phyloP scores from a whole-genome alignment of 1,284 basidiomycete genomes.

The Pseudozyma hubeiensis region DNA sequence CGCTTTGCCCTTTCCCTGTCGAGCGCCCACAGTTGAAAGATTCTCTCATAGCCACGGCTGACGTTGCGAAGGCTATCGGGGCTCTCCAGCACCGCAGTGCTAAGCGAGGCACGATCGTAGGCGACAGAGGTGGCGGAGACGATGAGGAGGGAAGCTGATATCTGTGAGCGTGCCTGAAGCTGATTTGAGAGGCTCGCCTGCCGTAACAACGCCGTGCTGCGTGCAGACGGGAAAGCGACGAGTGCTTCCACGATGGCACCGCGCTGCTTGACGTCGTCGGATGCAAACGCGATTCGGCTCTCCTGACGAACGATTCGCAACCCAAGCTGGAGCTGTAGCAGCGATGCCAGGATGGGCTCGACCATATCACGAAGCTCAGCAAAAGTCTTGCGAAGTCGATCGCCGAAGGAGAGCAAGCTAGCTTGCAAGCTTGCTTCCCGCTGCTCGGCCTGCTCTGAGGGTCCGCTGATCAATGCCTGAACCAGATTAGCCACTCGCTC shows the following conservation, averaged over 20 bases:
- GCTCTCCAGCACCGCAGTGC: constrained; percentile 22
- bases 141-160: constrained; percentile 50
- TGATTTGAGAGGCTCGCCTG: constrained; percentile 49
- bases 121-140: constrained; percentile 33
- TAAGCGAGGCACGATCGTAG: constrained; percentile 28
- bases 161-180: constrained; percentile 57
- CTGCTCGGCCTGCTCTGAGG: constrained; percentile 40
- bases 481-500: constrained; percentile 65
- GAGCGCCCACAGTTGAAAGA: constrained; percentile 83
- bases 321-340: constrained; percentile 81
- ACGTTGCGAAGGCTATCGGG: constrained; percentile 33
- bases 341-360: constrained; percentile 75
- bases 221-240: constrained; percentile 62
- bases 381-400: constrained; percentile 71
- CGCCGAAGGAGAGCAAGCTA: constrained; percentile 69
- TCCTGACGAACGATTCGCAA: constrained; percentile 73
- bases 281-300: constrained; percentile 31
- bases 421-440: constrained; percentile 67
- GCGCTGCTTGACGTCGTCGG: constrained; percentile 31
- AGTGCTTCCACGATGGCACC: constrained; percentile 55
- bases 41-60: constrained; percentile 75
- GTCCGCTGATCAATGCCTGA: constrained; percentile 18
- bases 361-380: constrained; percentile 77
- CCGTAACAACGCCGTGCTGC: constrained; percentile 50
- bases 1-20: constrained; percentile 80